Conservation (phyloP, 2,329 filamentous ascomycete species). For the Sclerotinia trifoliorum region DNA sequence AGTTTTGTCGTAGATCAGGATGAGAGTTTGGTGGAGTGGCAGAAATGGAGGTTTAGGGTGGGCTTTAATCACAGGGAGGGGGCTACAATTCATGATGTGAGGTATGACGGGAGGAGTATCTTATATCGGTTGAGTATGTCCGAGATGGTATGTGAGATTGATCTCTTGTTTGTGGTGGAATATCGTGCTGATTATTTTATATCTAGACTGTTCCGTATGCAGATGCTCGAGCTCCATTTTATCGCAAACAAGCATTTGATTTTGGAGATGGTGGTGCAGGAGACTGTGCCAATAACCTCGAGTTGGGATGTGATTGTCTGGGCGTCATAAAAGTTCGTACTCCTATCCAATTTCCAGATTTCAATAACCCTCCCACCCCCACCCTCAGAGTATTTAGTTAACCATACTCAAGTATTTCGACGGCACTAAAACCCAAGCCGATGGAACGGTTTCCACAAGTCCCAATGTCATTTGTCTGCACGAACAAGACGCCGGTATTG, state of each 20-base stretch:
- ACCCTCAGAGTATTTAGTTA: neutral
- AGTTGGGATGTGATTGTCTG: constrained; percentile 66
- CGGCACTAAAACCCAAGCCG: constrained; percentile 50
- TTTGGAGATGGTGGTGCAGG: constrained; percentile 66
- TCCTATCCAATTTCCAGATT: no score
- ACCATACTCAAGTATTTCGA: constrained; percentile 52
- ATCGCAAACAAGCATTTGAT: constrained; percentile 67
- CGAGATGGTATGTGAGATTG: constrained; percentile 49
- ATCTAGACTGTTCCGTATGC: constrained; percentile 16
- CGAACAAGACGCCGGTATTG: constrained; percentile 67
- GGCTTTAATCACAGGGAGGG: constrained; percentile 61
- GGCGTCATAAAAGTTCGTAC: constrained; percentile 51
- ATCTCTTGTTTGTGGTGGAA: neutral
- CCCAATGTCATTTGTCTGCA: constrained; percentile 67
- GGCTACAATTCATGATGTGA: constrained; percentile 59
- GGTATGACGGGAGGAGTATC: constrained; percentile 58
- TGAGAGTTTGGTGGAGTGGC: constrained; percentile 48
- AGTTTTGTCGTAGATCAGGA: constrained; percentile 53
- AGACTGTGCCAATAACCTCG: constrained; percentile 63
- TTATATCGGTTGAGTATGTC: constrained; percentile 58
- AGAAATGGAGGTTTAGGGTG: constrained; percentile 62
- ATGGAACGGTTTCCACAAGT: constrained; percentile 53
- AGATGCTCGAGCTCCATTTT: constrained; percentile 60
- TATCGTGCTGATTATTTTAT: neutral
- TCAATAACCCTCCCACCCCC: neutral